Evolutionary conservation across 2,329 filamentous ascomycete genomes (phyloP).

Genomic region (Pseudocercospora pini-densiflorae): DNA sequence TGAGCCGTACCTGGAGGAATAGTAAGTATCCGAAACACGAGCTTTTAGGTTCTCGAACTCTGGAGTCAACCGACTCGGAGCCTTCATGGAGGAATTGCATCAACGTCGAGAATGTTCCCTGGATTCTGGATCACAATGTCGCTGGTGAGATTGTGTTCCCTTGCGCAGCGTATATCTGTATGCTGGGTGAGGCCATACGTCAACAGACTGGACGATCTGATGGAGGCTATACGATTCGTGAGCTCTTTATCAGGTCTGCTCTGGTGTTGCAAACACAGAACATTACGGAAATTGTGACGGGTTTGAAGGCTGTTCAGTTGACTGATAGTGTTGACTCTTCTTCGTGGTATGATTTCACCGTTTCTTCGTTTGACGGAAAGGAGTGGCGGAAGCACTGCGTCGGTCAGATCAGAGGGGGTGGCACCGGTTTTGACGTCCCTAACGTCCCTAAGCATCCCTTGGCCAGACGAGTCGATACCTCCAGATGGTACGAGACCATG

Average conservation of each 20-base stretch:
- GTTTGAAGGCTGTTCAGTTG: background rate
- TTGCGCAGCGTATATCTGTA: conserved; percentile 20
- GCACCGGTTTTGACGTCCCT: background rate
- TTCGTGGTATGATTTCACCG: background rate
- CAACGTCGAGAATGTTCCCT: conserved; percentile 16
- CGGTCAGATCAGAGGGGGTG: background rate
- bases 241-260: background rate
- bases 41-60: conserved; percentile 19
- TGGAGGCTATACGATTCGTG: background rate
- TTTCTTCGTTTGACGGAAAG: background rate
- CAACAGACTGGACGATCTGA: background rate
- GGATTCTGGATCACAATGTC: conserved; percentile 24
- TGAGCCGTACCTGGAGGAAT: background rate
- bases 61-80: conserved; percentile 10
- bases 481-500: background rate
- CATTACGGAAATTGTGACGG: background rate
- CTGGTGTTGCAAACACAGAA: background rate
- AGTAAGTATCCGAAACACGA: background rate
- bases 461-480: background rate
- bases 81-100: conserved; percentile 25
- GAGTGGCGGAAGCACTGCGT: background rate
- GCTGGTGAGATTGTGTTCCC: conserved; percentile 26
- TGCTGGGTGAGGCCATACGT: background rate
- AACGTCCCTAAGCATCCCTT: background rate
- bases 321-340: background rate